These are phyloP conservation scores for Pulveroboletus sp. DNA, from an alignment of 768 basidiomycete species.

Conservation along the genomic window DNA sequence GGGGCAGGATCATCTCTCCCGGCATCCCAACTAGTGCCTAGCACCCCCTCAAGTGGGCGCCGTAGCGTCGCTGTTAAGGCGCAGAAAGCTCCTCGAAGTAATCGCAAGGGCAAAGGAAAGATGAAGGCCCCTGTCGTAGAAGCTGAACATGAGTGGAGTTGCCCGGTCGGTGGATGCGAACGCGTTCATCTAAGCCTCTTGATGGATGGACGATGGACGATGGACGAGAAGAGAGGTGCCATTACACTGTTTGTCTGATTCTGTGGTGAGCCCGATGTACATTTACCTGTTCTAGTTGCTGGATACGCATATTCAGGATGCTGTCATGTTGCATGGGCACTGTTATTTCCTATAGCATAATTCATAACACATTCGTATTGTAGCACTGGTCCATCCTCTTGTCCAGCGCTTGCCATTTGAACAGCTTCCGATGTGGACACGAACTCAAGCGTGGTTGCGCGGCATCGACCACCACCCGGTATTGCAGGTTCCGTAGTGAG, in stretches of 20 bases:
- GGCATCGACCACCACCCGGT: too few species aligned
- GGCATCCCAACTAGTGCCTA: slow-evolving; percentile 1
- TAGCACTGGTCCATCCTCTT: slow-evolving; percentile 3
- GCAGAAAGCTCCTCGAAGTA: slow-evolving; percentile 11
- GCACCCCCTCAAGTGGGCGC: slow-evolving; percentile 5
- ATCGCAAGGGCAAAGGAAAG: slow-evolving; percentile 33
- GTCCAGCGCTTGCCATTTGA: too few species aligned
- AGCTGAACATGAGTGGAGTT: slow-evolving; percentile 54
- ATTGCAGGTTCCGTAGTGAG: too few species aligned
- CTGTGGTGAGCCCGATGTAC: slow-evolving; percentile 5
- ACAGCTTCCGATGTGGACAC: too few species aligned
- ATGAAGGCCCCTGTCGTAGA: slow-evolving; percentile 36
- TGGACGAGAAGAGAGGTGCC: slow-evolving; percentile 44
- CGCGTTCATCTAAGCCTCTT: slow-evolving; percentile 52
- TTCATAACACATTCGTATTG: slow-evolving; percentile 13
- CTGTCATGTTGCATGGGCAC: slow-evolving; percentile 2
- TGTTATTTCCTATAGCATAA: slow-evolving; percentile 6
- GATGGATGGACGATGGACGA: slow-evolving; percentile 55
- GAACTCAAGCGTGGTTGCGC: too few species aligned
- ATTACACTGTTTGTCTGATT: slow-evolving; percentile 38
- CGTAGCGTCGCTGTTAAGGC: slow-evolving; percentile 1
- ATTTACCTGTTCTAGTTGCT: slow-evolving; percentile 12
- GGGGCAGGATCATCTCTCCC: slow-evolving; percentile 5
- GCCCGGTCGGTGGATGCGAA: slow-evolving; percentile 59
- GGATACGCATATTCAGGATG: slow-evolving; percentile 1